A percentile compares a stretch with the other conserved stretches of the same genome.
Conservation (phyloP, 2,329 filamentous ascomycete species). For the Monosporascus cannonballus region DNA sequence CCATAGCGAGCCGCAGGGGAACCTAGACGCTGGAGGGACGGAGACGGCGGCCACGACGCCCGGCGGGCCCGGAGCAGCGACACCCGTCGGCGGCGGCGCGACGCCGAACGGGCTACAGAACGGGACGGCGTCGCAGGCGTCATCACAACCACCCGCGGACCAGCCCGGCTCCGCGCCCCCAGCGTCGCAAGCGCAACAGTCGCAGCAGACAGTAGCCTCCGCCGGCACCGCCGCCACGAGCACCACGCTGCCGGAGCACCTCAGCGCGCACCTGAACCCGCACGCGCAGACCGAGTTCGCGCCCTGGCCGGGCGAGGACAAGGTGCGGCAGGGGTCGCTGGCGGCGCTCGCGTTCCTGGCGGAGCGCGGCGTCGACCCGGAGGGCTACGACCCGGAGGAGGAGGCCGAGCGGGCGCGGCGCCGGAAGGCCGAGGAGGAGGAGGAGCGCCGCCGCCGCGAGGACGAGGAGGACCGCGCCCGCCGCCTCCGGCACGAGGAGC, state of each 20-base stretch:
- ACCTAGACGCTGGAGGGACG: slow-evolving; percentile 17
- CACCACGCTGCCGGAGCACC: slow-evolving; percentile 41
- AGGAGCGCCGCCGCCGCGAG: slow-evolving; percentile 31
- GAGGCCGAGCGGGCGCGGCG: slow-evolving; percentile 45
- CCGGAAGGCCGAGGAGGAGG: slow-evolving; percentile 42
- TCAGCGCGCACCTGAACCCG: slow-evolving; percentile 48
- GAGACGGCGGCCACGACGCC: slow-evolving; percentile 5
- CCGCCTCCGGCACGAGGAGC: slow-evolving; percentile 38
- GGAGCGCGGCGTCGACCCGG: slow-evolving; percentile 57
- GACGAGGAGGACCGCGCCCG: slow-evolving; percentile 43
- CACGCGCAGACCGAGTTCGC: slow-evolving; percentile 56
- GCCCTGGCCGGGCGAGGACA: slow-evolving; percentile 70
- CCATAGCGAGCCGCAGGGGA: slow-evolving; percentile 19
- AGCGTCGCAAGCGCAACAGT: slow-evolving; percentile 1
- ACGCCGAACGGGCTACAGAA: slow-evolving; percentile 18
- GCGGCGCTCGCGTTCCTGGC: slow-evolving; percentile 56
- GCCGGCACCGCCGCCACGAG: slow-evolving; percentile 8
- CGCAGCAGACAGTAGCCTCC: slow-evolving; percentile 12
- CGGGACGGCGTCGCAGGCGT: background rate
- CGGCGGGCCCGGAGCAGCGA: background rate
- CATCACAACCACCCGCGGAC: slow-evolving; percentile 1
- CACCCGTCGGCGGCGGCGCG: slow-evolving; percentile 4
- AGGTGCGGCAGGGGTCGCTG: slow-evolving; percentile 63
- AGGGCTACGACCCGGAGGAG: slow-evolving; percentile 50
- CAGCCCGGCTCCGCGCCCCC: background rate